Percentiles rank a stretch among this genome's conserved stretches.
phyloP scores from a whole-genome alignment of 208 protist species.

The Polymyxa betae region DNA sequence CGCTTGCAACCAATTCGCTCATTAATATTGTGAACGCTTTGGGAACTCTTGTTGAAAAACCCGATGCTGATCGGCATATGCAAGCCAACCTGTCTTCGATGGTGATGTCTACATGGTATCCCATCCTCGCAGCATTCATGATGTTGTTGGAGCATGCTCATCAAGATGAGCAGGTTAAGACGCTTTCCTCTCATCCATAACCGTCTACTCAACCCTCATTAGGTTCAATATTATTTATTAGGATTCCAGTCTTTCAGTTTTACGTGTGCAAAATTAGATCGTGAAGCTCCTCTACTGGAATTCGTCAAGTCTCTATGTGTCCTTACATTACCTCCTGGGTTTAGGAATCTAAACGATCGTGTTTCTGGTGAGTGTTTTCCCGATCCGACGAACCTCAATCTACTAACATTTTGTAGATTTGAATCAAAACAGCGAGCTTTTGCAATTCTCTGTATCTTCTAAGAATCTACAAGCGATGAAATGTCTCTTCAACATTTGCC shows the following conservation, averaged over 20 bases:
- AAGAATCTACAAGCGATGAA: slow-evolving; percentile 34
- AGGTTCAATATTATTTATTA: slow-evolving; percentile 48
- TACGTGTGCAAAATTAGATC: background rate
- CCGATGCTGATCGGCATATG: too few relatives aligned
- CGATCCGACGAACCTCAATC: background rate
- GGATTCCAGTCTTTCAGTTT: slow-evolving; percentile 23
- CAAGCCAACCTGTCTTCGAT: background rate
- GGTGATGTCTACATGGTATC: slow-evolving; percentile 17
- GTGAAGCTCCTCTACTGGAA: slow-evolving; percentile 13
- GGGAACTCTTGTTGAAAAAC: background rate
- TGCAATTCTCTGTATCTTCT: background rate
- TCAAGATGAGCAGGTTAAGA: slow-evolving; percentile 22
- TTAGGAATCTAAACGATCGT: slow-evolving; percentile 15
- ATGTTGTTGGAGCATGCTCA: slow-evolving; percentile 29
- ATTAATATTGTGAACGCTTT: slow-evolving; percentile 31
- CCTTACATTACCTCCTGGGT: background rate
- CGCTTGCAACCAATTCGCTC: slow-evolving; percentile 9
- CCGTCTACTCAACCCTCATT: background rate
- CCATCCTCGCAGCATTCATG: slow-evolving; percentile 10
- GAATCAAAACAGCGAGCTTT: background rate
- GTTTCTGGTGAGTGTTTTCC: background rate
- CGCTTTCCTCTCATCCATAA: background rate
- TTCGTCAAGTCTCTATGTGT: slow-evolving; percentile 43
- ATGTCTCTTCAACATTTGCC: background rate
- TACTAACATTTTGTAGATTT: background rate